phyloP scores from a whole-genome alignment of 2,329 filamentous ascomycete genomes.

The Thermochaetoides dissita region DNA sequence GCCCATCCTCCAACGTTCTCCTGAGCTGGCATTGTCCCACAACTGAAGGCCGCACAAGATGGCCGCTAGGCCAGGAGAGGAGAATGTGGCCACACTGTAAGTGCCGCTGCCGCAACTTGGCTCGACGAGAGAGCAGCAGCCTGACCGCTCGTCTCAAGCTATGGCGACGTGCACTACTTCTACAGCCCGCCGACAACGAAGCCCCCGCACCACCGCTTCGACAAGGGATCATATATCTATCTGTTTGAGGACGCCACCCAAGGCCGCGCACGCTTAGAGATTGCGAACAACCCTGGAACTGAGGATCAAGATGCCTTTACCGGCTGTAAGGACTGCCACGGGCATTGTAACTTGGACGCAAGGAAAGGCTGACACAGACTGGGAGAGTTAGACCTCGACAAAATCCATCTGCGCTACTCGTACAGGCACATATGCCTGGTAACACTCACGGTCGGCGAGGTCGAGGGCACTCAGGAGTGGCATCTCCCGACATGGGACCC shows the following conservation, averaged over 20 bases:
- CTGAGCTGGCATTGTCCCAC: no score
- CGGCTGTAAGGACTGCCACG: slow-evolving; percentile 43
- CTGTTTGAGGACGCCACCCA: slow-evolving; percentile 60
- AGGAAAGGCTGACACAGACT: no score
- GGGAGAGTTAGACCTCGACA: slow-evolving; percentile 43
- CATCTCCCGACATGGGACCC: slow-evolving; percentile 61
- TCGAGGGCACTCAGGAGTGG: slow-evolving; percentile 47
- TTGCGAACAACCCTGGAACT: slow-evolving; percentile 61
- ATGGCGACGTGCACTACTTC: slow-evolving; percentile 67
- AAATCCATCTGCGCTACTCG: slow-evolving; percentile 51
- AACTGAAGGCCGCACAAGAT: slow-evolving; percentile 17
- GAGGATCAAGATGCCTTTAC: slow-evolving; percentile 68
- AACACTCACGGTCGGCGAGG: slow-evolving; percentile 47
- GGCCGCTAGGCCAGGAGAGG: slow-evolving; percentile 32
- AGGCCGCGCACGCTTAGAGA: slow-evolving; percentile 55
- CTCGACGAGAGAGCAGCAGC: neutral
- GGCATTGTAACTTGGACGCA: no score
- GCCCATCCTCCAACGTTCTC: neutral
- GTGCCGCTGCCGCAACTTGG: slow-evolving; percentile 1
- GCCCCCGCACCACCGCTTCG: slow-evolving; percentile 67
- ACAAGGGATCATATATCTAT: slow-evolving; percentile 68
- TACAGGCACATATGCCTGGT: slow-evolving; percentile 62
- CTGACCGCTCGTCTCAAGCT: slow-evolving; percentile 33
- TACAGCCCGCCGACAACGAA: slow-evolving; percentile 53
- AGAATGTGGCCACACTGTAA: slow-evolving; percentile 34